Evolutionary conservation across 2,329 filamentous ascomycete species (phyloP), one percentile per base, ranked within the genome.

Genomic region (Emericellopsis cladophorae): DNA sequence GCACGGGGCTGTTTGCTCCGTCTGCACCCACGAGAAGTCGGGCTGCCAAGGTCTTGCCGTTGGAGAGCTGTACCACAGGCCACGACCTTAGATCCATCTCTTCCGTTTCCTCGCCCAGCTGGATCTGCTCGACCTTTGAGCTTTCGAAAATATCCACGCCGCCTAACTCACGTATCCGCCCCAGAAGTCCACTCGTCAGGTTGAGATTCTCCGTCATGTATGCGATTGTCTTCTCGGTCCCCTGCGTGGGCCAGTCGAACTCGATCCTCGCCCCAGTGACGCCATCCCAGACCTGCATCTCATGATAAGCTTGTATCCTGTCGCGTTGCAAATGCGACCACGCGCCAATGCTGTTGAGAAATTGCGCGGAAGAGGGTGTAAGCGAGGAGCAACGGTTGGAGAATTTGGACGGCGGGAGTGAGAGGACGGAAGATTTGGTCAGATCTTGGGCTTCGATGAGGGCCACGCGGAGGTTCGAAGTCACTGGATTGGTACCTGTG

Each of bases 241-340:
- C 48, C 52, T 69, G 66, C 31, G 65, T 57, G 18, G 61, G 61
- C 81, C 81, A 84, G 62, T 92, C 84, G 59, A 98, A 98, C 50
- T 86, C 83, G 57, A 98, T 92, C 50, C 81, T 77, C 31, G 88
- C 85, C 44, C 79, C 88, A 33, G 84, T 85, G 42, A 95, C 77
- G 46, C 90, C 93, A 59, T 98, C 92, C 92, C 93, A 98, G 26
- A 96, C 92, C 59, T 95, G 84, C 92, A 98, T 98, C 52, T 90
- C 84, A 44, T 93, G 81, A 60, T 95, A 98, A 1, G 80, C 74
- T 64, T 95, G 89, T 29, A 92, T 76, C 26, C 92, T 78, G 6
- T 76, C 67, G 34, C 70, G 65, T 49, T 84, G 73, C 45, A 95
- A 67, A 54, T 93, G 79, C 7, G 70, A 56, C 92, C 90, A 96